phyloP scores from a whole-genome alignment of 371 early-diverging fungal genomes.

The Cokeromyces recurvatus region DNA sequence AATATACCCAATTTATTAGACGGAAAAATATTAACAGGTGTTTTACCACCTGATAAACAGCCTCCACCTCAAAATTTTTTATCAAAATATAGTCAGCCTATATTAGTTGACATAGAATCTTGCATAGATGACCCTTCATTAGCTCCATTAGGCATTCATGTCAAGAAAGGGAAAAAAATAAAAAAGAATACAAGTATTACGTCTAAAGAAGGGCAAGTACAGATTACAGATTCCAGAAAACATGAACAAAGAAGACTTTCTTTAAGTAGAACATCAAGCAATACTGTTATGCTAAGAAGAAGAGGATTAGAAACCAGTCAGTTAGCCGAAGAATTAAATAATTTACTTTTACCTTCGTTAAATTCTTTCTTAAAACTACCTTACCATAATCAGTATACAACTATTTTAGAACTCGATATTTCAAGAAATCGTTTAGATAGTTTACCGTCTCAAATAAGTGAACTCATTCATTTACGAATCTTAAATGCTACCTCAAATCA shows the following conservation, averaged over 20 bases:
- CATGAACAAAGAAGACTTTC: neutral
- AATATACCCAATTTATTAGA: conserved; percentile 22
- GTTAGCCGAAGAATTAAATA: conserved; percentile 32
- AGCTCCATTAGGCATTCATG: conserved; percentile 55
- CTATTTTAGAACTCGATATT: conserved; percentile 55
- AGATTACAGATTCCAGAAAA: conserved; percentile 3
- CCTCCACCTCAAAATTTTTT: conserved; percentile 16
- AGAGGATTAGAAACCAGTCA: conserved; percentile 37
- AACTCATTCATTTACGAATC: conserved; percentile 39
- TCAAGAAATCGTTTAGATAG: conserved; percentile 47
- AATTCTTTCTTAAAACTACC: conserved; percentile 24
- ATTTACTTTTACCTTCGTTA: conserved; percentile 29
- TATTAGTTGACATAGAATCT: conserved; percentile 52
- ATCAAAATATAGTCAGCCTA: conserved; percentile 10
- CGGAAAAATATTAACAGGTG: conserved; percentile 34
- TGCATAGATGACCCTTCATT: conserved; percentile 57
- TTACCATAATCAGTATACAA: conserved; percentile 12
- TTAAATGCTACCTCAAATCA: conserved; percentile 56
- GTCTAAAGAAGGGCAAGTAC: too few relatives aligned
- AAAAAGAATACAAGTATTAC: conserved; percentile 8
- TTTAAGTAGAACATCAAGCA: conserved; percentile 4
- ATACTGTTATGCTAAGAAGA: conserved; percentile 46
- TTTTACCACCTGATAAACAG: conserved; percentile 29
- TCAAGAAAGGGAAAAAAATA: conserved; percentile 9
- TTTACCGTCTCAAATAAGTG: conserved; percentile 39